Percentiles rank a stretch among this genome's conserved stretches.
Evolutionary conservation across 140 eudicot genomes (phyloP).

Genomic region (Senecio squalidus): DNA sequence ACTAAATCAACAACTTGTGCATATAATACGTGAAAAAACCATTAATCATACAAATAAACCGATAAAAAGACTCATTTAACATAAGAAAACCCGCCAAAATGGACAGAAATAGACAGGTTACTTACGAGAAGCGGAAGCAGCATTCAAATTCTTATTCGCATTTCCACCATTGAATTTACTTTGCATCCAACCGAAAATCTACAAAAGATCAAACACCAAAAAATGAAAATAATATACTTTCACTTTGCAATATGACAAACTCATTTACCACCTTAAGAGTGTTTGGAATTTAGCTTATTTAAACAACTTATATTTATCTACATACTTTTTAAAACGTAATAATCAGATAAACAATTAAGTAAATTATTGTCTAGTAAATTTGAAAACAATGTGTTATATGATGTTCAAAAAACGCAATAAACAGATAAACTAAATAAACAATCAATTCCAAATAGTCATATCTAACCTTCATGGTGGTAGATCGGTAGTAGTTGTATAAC

Average conservation of each 20-base stretch:
- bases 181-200: slow-evolving; percentile 92
- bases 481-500: slow-evolving; percentile 2
- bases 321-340: too few relatives aligned
- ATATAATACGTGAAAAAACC: slow-evolving; percentile 10
- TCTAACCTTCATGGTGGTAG: slow-evolving; percentile 67
- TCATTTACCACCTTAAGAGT: too few relatives aligned
- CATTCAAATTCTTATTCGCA: slow-evolving; percentile 37
- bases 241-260: too few relatives aligned
- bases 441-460: slow-evolving; percentile 1
- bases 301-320: too few relatives aligned
- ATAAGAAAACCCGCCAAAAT: not conserved
- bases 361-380: too few relatives aligned
- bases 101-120: not conserved
- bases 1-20: not conserved
- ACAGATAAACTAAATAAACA: too few relatives aligned
- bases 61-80: not conserved
- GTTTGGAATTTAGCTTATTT: too few relatives aligned
- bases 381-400: too few relatives aligned
- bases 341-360: too few relatives aligned
- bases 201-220: slow-evolving; percentile 23
- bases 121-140: slow-evolving; percentile 43
- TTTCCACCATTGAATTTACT: slow-evolving; percentile 63
- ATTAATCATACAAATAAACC: not conserved
- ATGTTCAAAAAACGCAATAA: too few relatives aligned
- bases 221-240: too few relatives aligned